These are phyloP conservation scores for Aspergillus fumigatiaffinis DNA, from an alignment of 2,329 filamentous ascomycete species.

Conservation along the genomic window DNA sequence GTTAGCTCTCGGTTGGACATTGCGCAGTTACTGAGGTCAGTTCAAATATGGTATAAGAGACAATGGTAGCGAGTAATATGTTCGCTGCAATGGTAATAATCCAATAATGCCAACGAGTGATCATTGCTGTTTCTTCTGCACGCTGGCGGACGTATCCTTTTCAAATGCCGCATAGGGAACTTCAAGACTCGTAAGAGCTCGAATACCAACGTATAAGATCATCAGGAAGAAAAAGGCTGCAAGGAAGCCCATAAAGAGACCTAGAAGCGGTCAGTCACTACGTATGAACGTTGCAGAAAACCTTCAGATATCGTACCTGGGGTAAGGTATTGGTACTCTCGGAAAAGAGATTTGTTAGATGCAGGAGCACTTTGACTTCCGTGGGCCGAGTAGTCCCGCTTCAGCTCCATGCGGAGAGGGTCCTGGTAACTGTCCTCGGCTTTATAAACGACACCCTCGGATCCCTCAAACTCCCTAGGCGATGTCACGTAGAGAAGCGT, in stretches of 20 bases:
- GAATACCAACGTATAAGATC: slow-evolving; percentile 75
- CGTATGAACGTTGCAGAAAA: neutral
- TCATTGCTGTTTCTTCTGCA: slow-evolving; percentile 74
- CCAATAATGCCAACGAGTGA: slow-evolving; percentile 6
- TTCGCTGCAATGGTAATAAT: slow-evolving; percentile 1
- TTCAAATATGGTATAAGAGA: slow-evolving; percentile 1
- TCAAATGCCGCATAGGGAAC: slow-evolving; percentile 94
- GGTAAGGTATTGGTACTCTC: slow-evolving; percentile 92
- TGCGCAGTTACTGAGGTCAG: neutral
- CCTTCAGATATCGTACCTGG: slow-evolving; percentile 58
- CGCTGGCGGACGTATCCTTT: slow-evolving; percentile 87
- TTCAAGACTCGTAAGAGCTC: slow-evolving; percentile 72
- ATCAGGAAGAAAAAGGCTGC: slow-evolving; percentile 66
- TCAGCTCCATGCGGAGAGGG: slow-evolving; percentile 67
- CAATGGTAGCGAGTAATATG: neutral
- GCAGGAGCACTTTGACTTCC: slow-evolving; percentile 36
- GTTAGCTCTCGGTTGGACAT: neutral
- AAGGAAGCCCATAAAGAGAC: slow-evolving; percentile 82
- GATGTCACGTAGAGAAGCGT: slow-evolving; percentile 74
- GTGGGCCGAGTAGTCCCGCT: slow-evolving; percentile 54
- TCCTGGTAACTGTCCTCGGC: slow-evolving; percentile 56
- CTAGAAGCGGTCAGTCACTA: slow-evolving; percentile 42
- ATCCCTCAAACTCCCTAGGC: slow-evolving; percentile 41
- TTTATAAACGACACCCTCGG: slow-evolving; percentile 53
- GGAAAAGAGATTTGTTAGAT: slow-evolving; percentile 55